phyloP scores from a whole-genome alignment of 2,329 filamentous ascomycete genomes.

The Epichloe typhina region DNA sequence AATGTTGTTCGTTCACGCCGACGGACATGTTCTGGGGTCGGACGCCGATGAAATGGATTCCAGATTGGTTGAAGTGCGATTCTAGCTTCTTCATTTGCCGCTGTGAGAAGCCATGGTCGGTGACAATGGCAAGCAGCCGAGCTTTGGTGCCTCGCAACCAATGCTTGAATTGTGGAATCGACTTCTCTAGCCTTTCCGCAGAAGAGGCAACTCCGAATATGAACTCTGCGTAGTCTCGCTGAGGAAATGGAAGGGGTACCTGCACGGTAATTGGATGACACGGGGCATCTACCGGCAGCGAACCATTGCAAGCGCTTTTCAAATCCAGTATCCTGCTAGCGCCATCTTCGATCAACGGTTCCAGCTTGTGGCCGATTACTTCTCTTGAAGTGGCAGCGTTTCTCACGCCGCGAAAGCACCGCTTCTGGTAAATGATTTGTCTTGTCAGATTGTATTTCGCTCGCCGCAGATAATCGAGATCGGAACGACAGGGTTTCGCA shows the following conservation, averaged over 20 bases:
- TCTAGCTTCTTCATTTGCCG: slow-evolving; percentile 16
- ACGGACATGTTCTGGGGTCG: slow-evolving; percentile 20
- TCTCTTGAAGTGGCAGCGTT: slow-evolving; percentile 22
- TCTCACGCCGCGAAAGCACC: slow-evolving; percentile 28
- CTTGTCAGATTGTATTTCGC: slow-evolving; percentile 23
- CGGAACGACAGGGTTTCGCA: slow-evolving; percentile 11
- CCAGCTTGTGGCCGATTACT: slow-evolving; percentile 23
- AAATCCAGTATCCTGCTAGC: slow-evolving; percentile 18
- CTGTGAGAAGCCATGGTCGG: slow-evolving; percentile 20
- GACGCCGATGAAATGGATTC: slow-evolving; percentile 22
- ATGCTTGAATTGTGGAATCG: slow-evolving; percentile 37
- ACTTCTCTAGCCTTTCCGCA: slow-evolving; percentile 34
- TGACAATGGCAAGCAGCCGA: slow-evolving; percentile 37
- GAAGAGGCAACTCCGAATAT: slow-evolving; percentile 46
- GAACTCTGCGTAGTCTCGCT: slow-evolving; percentile 33
- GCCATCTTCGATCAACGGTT: slow-evolving; percentile 21
- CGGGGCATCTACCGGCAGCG: not conserved
- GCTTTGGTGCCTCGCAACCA: slow-evolving; percentile 41
- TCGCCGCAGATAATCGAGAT: slow-evolving; percentile 18
- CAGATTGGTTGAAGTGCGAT: slow-evolving; percentile 14
- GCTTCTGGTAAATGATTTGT: slow-evolving; percentile 29
- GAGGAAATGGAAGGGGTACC: slow-evolving; percentile 31
- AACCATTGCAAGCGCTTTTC: slow-evolving; percentile 12
- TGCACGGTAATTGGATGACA: slow-evolving; percentile 32
- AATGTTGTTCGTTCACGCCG: slow-evolving; percentile 41